A percentile compares a stretch with the other conserved stretches of the same genome.
Evolutionary conservation across 1,139 yeast species (phyloP).

Genomic region (Hyphopichia fennica): DNA sequence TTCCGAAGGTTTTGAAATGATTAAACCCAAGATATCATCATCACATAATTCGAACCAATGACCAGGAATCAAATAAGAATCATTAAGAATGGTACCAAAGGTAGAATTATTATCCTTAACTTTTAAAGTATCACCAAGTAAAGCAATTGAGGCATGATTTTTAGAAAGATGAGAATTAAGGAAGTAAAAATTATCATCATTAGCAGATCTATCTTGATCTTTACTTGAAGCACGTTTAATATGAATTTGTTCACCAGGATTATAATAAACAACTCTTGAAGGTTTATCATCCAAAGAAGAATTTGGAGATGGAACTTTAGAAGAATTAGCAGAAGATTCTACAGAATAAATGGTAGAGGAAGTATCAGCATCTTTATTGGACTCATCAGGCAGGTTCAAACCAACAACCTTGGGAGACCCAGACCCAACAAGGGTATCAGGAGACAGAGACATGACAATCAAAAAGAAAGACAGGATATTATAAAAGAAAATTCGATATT

Average conservation of each 20-base stretch:
- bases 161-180: conserved; percentile 36
- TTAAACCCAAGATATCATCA: conserved; percentile 33
- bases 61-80: conserved; percentile 21
- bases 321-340: not conserved
- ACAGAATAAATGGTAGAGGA: not conserved
- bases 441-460: not conserved
- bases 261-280: not conserved
- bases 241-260: conserved; percentile 12
- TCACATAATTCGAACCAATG: conserved; percentile 16
- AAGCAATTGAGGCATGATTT: conserved; percentile 22
- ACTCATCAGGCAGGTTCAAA: too few species aligned
- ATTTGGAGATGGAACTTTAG: not conserved
- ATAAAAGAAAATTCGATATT: too few species aligned
- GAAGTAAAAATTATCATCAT: conserved; percentile 27
- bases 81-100: conserved; percentile 41
- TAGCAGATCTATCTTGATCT: conserved; percentile 24
- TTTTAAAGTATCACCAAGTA: conserved; percentile 14
- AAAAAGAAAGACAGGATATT: too few species aligned
- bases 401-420: not conserved
- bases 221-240: conserved; percentile 30
- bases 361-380: not conserved
- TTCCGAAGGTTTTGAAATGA: conserved; percentile 30
- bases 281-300: not conserved
- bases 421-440: not conserved
- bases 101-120: conserved; percentile 35